Evolutionary conservation across 495 filamentous ascomycete species (phyloP).

Genomic region (Xylaria palmicola): DNA sequence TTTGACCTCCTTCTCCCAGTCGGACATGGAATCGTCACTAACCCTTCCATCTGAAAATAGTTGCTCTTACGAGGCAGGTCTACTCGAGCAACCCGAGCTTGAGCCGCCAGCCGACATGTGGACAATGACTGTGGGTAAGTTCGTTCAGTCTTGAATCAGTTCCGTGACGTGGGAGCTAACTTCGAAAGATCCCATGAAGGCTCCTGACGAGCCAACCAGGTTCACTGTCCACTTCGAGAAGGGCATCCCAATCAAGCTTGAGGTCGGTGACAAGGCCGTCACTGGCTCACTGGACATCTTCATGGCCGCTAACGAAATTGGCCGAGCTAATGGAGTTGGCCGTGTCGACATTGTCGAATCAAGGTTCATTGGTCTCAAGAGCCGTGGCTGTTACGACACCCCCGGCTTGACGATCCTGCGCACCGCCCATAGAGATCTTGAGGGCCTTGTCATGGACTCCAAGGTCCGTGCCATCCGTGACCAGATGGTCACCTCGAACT

Average conservation of each 20-base stretch:
- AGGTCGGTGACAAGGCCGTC: conserved; percentile 54
- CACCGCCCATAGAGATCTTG: conserved; percentile 66
- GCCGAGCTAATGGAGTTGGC: conserved; percentile 64
- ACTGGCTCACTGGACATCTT: conserved; percentile 73
- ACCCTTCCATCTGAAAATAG: conserved; percentile 4
- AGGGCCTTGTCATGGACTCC: conserved; percentile 71
- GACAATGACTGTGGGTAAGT: conserved; percentile 55
- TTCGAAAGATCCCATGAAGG: conserved; percentile 59
- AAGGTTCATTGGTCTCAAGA: conserved; percentile 77
- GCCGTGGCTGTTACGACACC: conserved; percentile 76
- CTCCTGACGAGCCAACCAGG: conserved; percentile 67
- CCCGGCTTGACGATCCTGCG: conserved; percentile 62
- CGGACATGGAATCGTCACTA: no score
- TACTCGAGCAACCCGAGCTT: conserved; percentile 57
- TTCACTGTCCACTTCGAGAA: conserved; percentile 72
- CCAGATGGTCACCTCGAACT: conserved; percentile 75
- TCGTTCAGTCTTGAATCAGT: neutral
- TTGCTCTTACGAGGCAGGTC: conserved; percentile 65
- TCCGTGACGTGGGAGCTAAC: no score
- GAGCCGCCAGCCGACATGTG: conserved; percentile 71
- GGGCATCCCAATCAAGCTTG: conserved; percentile 60
- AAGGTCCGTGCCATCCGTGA: conserved; percentile 83
- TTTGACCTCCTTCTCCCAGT: no score
- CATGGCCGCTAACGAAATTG: conserved; percentile 65
- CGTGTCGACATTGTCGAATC: conserved; percentile 84